Conservation (phyloP, 1,139 yeast species). For the Diutina pseudorugosa region DNA sequence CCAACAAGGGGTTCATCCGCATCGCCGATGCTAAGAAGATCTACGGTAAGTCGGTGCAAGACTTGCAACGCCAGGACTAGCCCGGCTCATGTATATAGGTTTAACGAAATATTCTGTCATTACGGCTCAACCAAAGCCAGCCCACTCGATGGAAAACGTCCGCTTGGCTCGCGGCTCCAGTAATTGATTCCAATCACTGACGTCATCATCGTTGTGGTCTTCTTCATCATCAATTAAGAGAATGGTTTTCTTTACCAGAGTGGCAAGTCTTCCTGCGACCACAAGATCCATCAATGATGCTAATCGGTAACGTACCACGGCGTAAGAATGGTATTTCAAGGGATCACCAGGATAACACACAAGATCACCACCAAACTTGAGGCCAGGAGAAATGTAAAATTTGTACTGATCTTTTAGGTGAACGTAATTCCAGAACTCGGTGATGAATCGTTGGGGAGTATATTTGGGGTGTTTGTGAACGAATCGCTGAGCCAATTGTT, state of each 20-base stretch:
- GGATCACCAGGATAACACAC: slow-evolving; percentile 3
- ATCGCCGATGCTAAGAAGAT: slow-evolving; percentile 59
- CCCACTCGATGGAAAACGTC: slow-evolving; percentile 1
- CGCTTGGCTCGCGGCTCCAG: neutral
- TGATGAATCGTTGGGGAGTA: neutral
- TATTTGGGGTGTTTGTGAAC: neutral
- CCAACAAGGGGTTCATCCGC: slow-evolving; percentile 63
- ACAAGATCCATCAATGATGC: neutral
- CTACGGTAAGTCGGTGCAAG: slow-evolving; percentile 11
- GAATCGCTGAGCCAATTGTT: neutral
- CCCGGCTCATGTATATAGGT: neutral
- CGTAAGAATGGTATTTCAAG: neutral
- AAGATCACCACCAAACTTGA: slow-evolving; percentile 1
- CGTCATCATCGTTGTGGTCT: neutral
- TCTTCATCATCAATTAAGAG: neutral
- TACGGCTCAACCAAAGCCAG: neutral
- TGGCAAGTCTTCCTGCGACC: neutral
- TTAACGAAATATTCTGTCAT: neutral
- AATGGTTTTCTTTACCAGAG: neutral
- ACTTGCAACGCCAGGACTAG: neutral
- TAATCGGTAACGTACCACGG: neutral
- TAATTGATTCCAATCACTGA: neutral
- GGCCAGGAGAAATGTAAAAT: neutral
- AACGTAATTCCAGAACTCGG: neutral
- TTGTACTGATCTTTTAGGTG: neutral